Evolutionary conservation across 805 yeast species (phyloP).

Genomic region (Clavispora vitiphila): DNA sequence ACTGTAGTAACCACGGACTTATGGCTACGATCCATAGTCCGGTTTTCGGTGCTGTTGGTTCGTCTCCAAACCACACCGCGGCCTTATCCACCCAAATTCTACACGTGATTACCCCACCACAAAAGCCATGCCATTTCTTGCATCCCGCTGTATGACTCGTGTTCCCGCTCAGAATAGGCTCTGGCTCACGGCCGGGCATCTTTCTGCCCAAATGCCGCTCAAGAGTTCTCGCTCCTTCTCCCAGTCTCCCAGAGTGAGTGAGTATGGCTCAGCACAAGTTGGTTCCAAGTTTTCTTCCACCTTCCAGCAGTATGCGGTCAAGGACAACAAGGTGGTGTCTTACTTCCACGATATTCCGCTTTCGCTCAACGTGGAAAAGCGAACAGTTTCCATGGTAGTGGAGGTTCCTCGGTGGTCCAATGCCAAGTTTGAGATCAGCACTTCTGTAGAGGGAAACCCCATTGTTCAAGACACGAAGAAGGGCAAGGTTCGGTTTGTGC

Average conservation of each 20-base stretch:
- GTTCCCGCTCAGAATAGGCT: constrained; percentile 8
- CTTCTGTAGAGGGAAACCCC: constrained; percentile 82
- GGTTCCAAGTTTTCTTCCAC: constrained; percentile 33
- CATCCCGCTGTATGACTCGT: background rate
- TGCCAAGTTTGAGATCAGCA: constrained; percentile 92
- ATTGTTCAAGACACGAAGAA: constrained; percentile 96
- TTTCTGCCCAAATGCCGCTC: background rate
- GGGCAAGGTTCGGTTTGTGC: constrained; percentile 91
- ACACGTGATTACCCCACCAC: background rate
- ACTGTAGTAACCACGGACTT: no score
- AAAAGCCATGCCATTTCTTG: background rate
- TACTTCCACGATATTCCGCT: constrained; percentile 73
- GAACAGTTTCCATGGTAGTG: constrained; percentile 68
- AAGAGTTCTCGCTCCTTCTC: background rate
- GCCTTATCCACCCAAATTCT: background rate
- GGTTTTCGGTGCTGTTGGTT: no score
- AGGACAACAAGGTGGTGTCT: constrained; percentile 45
- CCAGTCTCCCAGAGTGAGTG: background rate
- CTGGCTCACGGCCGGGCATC: constrained; percentile 2
- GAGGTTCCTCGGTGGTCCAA: constrained; percentile 99
- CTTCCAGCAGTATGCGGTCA: constrained; percentile 41
- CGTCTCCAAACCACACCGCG: background rate
- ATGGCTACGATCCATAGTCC: no score
- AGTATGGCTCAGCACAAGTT: background rate
- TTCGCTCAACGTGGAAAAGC: constrained; percentile 33